Conservation (phyloP, 78 protist genomes). For the Speleostelium caveatum region DNA sequence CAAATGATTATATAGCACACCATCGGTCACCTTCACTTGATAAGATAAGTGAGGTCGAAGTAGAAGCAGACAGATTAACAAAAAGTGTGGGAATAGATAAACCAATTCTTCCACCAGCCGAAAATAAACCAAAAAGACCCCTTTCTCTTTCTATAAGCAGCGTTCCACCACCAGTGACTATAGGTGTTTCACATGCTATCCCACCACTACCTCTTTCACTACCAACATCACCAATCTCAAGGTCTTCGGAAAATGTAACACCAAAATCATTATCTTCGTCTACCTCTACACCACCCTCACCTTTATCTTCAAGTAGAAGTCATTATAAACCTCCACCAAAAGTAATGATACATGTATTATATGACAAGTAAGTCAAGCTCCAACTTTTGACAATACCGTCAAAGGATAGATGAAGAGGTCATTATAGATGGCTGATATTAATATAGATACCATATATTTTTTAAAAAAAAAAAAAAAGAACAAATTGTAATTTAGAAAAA, state of each 20-base stretch:
- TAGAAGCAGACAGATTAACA: too few relatives aligned
- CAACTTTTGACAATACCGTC: neutral
- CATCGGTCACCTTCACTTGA: too few relatives aligned
- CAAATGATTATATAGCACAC: too few relatives aligned
- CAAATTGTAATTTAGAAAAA: constrained; percentile 15
- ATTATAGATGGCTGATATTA: too few relatives aligned
- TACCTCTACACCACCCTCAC: constrained; percentile 7
- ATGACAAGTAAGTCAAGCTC: constrained; percentile 50
- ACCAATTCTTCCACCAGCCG: constrained; percentile 51
- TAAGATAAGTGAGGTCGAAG: too few relatives aligned
- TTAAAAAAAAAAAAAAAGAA: neutral
- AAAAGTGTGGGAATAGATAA: constrained; percentile 22
- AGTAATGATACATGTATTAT: constrained; percentile 24
- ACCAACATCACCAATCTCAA: neutral
- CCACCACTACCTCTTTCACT: neutral
- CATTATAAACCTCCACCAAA: constrained; percentile 53
- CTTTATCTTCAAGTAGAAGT: neutral
- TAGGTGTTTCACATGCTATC: neutral
- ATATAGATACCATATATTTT: neutral
- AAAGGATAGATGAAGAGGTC: too few relatives aligned
- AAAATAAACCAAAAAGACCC: constrained; percentile 58
- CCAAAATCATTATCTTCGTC: neutral
- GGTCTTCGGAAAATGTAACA: neutral
- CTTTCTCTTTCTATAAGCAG: constrained; percentile 8
- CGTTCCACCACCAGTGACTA: constrained; percentile 7